Conservation (phyloP, 2,329 filamentous ascomycete species). For the Aspergillus transmontanensis region DNA sequence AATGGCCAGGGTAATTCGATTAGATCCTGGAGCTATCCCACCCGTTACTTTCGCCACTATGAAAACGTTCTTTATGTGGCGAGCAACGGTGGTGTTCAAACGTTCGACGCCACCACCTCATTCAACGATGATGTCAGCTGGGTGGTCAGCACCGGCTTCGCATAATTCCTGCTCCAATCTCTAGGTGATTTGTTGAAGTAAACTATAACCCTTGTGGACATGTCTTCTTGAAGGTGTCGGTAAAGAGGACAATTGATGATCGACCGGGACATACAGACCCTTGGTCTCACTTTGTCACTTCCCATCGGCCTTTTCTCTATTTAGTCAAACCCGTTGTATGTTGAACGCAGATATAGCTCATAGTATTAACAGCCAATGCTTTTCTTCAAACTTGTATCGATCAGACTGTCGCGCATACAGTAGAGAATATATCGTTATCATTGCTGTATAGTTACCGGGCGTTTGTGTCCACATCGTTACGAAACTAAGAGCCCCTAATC, state of each 20-base stretch:
- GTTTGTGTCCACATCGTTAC: too few species aligned
- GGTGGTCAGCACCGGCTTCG: slow-evolving; percentile 49
- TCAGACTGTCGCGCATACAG: too few species aligned
- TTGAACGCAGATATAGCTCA: too few species aligned
- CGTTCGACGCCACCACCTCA: slow-evolving; percentile 52
- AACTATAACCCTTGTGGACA: background rate
- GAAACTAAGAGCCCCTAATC: too few species aligned
- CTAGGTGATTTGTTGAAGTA: background rate
- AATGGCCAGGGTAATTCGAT: slow-evolving; percentile 56
- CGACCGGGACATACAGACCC: background rate
- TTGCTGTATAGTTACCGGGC: too few species aligned
- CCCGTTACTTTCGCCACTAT: slow-evolving; percentile 61
- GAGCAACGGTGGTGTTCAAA: slow-evolving; percentile 59
- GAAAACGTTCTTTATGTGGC: slow-evolving; percentile 50
- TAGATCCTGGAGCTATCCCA: slow-evolving; percentile 63
- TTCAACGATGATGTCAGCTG: slow-evolving; percentile 62
- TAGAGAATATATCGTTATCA: too few species aligned
- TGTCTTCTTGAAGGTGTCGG: background rate
- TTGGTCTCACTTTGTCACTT: too few species aligned
- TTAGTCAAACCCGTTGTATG: too few species aligned
- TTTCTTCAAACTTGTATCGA: too few species aligned
- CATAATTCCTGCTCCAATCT: slow-evolving; percentile 27
- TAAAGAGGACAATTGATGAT: background rate
- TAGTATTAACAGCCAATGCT: too few species aligned
- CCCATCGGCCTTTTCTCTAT: too few species aligned